These are phyloP conservation scores for Chrysosphaeria jannelii DNA, from an alignment of 2,329 filamentous ascomycete genomes.

Conservation along the genomic window DNA sequence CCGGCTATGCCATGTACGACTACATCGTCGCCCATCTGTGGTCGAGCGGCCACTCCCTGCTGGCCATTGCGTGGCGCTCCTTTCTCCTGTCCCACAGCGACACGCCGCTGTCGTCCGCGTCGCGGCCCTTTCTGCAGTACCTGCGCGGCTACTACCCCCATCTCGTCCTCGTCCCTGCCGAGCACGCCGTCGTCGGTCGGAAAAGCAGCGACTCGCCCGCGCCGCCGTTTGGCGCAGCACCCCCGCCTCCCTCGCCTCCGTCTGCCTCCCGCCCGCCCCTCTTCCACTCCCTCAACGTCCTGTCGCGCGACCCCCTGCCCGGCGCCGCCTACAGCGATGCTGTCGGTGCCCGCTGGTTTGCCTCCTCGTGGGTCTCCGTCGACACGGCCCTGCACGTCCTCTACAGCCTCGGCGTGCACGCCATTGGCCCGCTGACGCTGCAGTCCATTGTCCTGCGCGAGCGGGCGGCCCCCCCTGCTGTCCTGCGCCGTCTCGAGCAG, in stretches of 20 bases:
- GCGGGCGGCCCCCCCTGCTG: slow-evolving; percentile 17
- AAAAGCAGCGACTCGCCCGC: too few species aligned
- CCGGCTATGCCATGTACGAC: slow-evolving; percentile 20
- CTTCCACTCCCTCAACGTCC: slow-evolving; percentile 7
- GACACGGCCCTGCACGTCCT: slow-evolving; percentile 42
- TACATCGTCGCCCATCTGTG: slow-evolving; percentile 20
- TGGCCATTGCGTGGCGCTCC: slow-evolving; percentile 18
- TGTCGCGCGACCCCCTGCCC: too few species aligned
- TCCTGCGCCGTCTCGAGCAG: slow-evolving; percentile 27
- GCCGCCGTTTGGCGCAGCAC: background rate
- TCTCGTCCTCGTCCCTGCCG: slow-evolving; percentile 8
- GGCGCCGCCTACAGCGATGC: slow-evolving; percentile 27
- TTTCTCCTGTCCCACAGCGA: slow-evolving; percentile 13
- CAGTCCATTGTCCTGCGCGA: slow-evolving; percentile 48
- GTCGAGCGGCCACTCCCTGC: slow-evolving; percentile 12
- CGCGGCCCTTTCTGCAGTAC: slow-evolving; percentile 18
- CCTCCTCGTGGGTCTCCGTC: slow-evolving; percentile 36
- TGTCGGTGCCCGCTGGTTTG: slow-evolving; percentile 56
- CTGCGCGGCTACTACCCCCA: slow-evolving; percentile 15
- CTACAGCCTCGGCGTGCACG: slow-evolving; percentile 35
- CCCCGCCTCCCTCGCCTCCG: slow-evolving; percentile 1
- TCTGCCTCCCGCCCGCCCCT: slow-evolving; percentile 1
- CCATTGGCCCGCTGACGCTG: slow-evolving; percentile 45
- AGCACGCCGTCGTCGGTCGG: background rate
- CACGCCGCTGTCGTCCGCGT: slow-evolving; percentile 11